Base-by-base conservation (phyloP, 768 basidiomycete genomes). In the Gloeopeniophorella convolvens region DNA sequence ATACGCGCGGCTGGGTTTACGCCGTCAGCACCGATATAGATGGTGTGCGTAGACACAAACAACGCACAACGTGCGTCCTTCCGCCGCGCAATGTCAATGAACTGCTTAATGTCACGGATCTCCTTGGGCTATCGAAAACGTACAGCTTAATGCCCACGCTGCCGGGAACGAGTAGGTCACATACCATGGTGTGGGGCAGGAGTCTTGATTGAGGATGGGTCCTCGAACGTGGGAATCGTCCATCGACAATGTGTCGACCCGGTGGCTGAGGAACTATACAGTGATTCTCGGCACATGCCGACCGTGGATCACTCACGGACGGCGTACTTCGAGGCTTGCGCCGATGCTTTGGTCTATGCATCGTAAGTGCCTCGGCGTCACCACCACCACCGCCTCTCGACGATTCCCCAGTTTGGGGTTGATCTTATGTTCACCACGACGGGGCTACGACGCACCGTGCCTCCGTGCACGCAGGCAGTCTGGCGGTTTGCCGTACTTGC, bases 71-170 rank as follows among this genome's bases (percentile, higher is more conserved):
- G 82, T 59, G 96, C 96, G 80, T 96, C 95, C 80, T 92, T 95
- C 75, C 95, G 83, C 76, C 85, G 83, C 48, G 94, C 85, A 69
- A 95, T 90, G 75, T 92, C 86, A 70, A 98, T 89, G 77, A 98
- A 97, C 71, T 89, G 78, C 77, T 98, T 99, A 80, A 98, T 97
- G 72, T 98, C 94, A 63, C 79, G 78, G 75, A 99, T 84, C 82
- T 97, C 89, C 75, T 96, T 93, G 54, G 95, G 93, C 95, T 97
- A 64, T 3, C 45, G 16, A 9, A 12, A 4, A 13, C 0, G 16
- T 5, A 42, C 48, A 4, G 33, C 41, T 10, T 13, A 3, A 12
- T 23, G 5, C 7, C 0, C 18, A 23, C 35, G 3, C 12, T n/a
- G 24, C 20, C 18, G 16, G 44, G 30, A 39, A 26, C 9, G 28